These are phyloP conservation scores for Hypholoma fasciculare DNA, from an alignment of 768 basidiomycete genomes.

Conservation along the genomic window DNA sequence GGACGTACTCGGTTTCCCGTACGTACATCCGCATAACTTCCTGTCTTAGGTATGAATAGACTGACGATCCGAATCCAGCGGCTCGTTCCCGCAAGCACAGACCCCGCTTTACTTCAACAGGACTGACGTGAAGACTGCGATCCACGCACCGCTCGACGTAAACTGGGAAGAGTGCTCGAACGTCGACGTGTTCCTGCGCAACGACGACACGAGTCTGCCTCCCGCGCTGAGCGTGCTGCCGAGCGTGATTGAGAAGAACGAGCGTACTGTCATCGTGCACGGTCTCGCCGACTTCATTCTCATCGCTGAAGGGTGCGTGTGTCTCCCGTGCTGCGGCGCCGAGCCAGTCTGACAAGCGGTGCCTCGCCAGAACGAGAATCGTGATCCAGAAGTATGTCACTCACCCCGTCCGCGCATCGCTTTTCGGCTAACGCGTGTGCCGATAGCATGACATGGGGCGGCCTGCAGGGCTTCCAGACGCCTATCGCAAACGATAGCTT, in stretches of 20 bases:
- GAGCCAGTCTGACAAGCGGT: background rate
- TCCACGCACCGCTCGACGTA: conserved; percentile 66
- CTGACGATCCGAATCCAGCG: conserved; percentile 32
- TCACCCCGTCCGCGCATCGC: background rate
- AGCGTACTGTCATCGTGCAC: conserved; percentile 67
- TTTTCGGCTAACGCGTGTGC: background rate
- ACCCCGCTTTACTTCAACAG: conserved; percentile 72
- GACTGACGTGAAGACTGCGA: conserved; percentile 64
- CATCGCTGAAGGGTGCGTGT: conserved; percentile 69
- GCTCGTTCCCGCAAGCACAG: conserved; percentile 55
- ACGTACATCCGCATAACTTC: conserved; percentile 16
- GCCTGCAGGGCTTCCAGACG: conserved; percentile 71
- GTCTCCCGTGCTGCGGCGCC: background rate
- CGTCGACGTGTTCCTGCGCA: conserved; percentile 53
- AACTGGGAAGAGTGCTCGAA: conserved; percentile 66
- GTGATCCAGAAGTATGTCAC: conserved; percentile 60
- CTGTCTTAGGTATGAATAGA: background rate
- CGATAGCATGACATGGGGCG: conserved; percentile 52
- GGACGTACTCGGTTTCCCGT: conserved; percentile 87
- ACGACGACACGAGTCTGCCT: conserved; percentile 61
- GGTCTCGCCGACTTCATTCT: conserved; percentile 74
- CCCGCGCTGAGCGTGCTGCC: conserved; percentile 67
- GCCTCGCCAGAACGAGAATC: conserved; percentile 47
- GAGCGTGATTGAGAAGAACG: conserved; percentile 74
- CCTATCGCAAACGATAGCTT: conserved; percentile 68